These are phyloP conservation scores for Corylus americana DNA, from an alignment of 306 rosid genomes.

Conservation along the genomic window DNA sequence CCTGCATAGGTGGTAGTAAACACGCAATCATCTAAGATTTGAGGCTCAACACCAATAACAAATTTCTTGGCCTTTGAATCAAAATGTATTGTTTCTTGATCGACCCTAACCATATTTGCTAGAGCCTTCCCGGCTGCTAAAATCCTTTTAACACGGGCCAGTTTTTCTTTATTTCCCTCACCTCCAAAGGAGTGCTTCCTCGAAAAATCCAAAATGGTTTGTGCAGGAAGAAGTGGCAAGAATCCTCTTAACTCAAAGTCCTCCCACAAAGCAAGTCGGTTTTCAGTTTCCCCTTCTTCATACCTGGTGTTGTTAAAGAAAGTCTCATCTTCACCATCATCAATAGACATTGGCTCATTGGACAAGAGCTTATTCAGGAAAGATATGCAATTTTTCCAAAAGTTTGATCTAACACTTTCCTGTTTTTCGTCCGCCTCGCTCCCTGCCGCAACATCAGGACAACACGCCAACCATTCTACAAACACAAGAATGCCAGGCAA, in stretches of 20 bases:
- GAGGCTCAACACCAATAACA: conserved; percentile 60
- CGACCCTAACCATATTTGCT: conserved; percentile 63
- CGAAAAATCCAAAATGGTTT: conserved; percentile 83
- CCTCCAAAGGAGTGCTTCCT: conserved; percentile 75
- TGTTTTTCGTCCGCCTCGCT: conserved; percentile 68
- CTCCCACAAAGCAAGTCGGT: conserved; percentile 88
- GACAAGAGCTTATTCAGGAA: conserved; percentile 73
- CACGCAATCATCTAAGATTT: conserved; percentile 40
- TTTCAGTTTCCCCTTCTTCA: conserved; percentile 92
- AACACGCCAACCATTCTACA: conserved; percentile 93
- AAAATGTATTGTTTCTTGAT: conserved; percentile 59
- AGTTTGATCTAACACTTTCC: conserved; percentile 63
- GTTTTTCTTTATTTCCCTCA: conserved; percentile 74
- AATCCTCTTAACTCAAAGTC: conserved; percentile 95
- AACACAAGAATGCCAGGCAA: conserved; percentile 87
- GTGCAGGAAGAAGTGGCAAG: conserved; percentile 90
- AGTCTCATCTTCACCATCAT: conserved; percentile 71
- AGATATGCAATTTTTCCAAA: conserved; percentile 71
- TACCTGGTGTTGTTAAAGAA: conserved; percentile 83
- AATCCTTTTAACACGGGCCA: conserved; percentile 68
- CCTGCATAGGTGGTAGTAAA: conserved; percentile 39
- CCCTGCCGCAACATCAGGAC: conserved; percentile 66
- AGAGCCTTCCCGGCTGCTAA: conserved; percentile 89
- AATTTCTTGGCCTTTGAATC: conserved; percentile 68
- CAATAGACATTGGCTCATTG: conserved; percentile 48